phyloP scores from a whole-genome alignment of 306 rosid species.

The Pueraria montana region DNA sequence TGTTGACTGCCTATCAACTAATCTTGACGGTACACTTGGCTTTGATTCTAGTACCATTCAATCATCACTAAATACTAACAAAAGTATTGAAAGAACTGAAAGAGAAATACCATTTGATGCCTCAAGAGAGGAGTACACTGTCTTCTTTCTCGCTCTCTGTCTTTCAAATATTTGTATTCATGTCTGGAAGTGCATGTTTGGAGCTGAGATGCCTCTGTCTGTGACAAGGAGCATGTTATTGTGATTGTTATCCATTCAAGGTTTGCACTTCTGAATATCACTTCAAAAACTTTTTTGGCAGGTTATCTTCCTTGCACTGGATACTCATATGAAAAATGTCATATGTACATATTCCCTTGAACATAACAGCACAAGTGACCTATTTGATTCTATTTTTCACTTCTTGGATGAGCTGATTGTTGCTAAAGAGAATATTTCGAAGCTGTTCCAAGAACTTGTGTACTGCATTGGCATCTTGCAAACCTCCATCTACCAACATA shows the following conservation, averaged over 20 bases:
- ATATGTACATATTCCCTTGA: conserved; percentile 78
- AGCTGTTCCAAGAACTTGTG: conserved; percentile 79
- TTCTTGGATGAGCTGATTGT: conserved; percentile 62
- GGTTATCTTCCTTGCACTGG: conserved; percentile 83
- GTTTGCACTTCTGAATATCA: conserved; percentile 25
- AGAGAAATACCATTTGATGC: conserved; percentile 9
- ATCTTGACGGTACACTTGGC: background rate
- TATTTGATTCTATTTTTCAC: conserved; percentile 68
- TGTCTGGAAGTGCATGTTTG: conserved; percentile 15
- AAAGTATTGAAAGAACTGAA: background rate
- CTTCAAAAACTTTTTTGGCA: conserved; percentile 48
- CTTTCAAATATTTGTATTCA: conserved; percentile 21
- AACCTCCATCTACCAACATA: conserved; percentile 69
- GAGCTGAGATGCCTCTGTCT: conserved; percentile 22
- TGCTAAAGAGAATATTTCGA: conserved; percentile 54
- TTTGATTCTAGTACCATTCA: background rate
- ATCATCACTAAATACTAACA: background rate
- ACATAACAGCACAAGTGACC: conserved; percentile 67
- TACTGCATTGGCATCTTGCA: conserved; percentile 73
- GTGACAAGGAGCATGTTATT: background rate
- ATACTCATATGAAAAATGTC: conserved; percentile 74
- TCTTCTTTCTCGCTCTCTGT: background rate
- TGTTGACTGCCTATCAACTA: background rate
- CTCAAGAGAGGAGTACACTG: background rate
- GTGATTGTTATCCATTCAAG: conserved; percentile 19